Base-by-base conservation (phyloP, 345 rosid genomes). In the Atalantia buxifolia region DNA sequence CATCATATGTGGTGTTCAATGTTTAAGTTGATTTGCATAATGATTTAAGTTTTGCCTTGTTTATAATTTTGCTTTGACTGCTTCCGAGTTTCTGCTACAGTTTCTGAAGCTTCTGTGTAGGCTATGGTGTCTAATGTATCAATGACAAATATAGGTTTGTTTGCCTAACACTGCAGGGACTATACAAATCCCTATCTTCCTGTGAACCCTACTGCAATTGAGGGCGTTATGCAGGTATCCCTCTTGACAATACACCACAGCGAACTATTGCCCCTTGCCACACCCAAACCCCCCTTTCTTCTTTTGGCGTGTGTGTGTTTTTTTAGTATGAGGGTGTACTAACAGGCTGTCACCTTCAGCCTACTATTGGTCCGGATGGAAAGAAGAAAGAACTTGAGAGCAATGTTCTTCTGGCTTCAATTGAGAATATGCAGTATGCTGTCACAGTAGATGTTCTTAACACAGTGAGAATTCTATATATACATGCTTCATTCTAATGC, bases 371-470 rank as follows among this genome's bases (percentile, higher is more conserved):
- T 84, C 92, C 95, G 61, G 99, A 95, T 81, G 96, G 99, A 55
- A 95, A 88, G 89, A 95, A 79, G 86, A 89, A 84, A 81, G 99
- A 95, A 83, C 85, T 92, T 67, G 94, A 94, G 90, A 92, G 95
- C 84, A 96, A 96, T 45, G 97, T 96, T 50, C 95, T 96, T 80
- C 98, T 96, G 81, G 99, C 94, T 78, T 81, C 97, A 30, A 92
- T 96, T 65, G 99, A 92, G 86, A 96, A 94, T 83, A 94, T 96
- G 99, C 99, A 92, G 85, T 94, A 96, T 82, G 98, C 95, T 71
- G 97, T 96, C 69, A 94, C 99, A 25, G 91, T 94, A 71, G 97
- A 96, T 84, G 92, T 91, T 75, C 90, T 96, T 84, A 91, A 96
- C 81, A 91, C 92, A 72, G 98, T 96, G 83, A 88, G 74, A 80